A percentile compares a stretch with the other conserved stretches of the same genome.
Conservation (phyloP, 768 basidiomycete genomes). For the Leccinum aurantiacum region DNA sequence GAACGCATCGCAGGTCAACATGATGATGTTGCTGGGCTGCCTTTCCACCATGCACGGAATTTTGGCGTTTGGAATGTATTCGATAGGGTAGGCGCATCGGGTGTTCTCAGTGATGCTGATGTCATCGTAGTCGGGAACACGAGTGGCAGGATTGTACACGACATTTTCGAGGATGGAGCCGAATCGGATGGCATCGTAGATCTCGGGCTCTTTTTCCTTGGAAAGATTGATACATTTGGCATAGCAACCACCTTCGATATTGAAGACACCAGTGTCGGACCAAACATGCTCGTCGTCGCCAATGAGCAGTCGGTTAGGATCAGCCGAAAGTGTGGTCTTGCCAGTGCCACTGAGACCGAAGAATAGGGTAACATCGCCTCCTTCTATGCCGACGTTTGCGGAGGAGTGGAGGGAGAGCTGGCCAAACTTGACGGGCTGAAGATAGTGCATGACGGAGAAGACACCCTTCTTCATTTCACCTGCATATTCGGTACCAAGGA, state of each 20-base stretch:
- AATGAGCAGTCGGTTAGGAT: slow-evolving; percentile 90
- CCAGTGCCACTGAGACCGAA: slow-evolving; percentile 98
- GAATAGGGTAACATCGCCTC: slow-evolving; percentile 95
- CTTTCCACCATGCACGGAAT: slow-evolving; percentile 86
- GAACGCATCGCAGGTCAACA: slow-evolving; percentile 97
- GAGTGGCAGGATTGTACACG: slow-evolving; percentile 84
- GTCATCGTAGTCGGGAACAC: slow-evolving; percentile 93
- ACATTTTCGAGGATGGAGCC: slow-evolving; percentile 99
- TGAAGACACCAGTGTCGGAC: slow-evolving; percentile 98
- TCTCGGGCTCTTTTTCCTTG: slow-evolving; percentile 97
- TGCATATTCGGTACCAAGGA: slow-evolving; percentile 96
- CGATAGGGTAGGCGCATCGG: slow-evolving; percentile 98
- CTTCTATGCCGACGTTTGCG: slow-evolving; percentile 89
- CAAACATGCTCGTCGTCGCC: slow-evolving; percentile 99
- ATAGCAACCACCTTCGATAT: slow-evolving; percentile 99
- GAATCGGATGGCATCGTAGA: slow-evolving; percentile 91
- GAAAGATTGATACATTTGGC: slow-evolving; percentile 98
- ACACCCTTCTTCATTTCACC: slow-evolving; percentile 99
- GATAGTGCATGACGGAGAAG: slow-evolving; percentile 99
- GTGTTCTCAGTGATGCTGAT: slow-evolving; percentile 98
- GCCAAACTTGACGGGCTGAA: slow-evolving; percentile 98
- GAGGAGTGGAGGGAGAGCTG: slow-evolving; percentile 98
- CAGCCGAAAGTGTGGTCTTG: slow-evolving; percentile 97
- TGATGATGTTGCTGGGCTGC: slow-evolving; percentile 93
- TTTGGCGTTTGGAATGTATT: slow-evolving; percentile 92